Evolutionary conservation across 2,329 filamentous ascomycete genomes (phyloP), one percentile per base, ranked within the genome.

Genomic region (Teratosphaeria pseudoeucalypti): DNA sequence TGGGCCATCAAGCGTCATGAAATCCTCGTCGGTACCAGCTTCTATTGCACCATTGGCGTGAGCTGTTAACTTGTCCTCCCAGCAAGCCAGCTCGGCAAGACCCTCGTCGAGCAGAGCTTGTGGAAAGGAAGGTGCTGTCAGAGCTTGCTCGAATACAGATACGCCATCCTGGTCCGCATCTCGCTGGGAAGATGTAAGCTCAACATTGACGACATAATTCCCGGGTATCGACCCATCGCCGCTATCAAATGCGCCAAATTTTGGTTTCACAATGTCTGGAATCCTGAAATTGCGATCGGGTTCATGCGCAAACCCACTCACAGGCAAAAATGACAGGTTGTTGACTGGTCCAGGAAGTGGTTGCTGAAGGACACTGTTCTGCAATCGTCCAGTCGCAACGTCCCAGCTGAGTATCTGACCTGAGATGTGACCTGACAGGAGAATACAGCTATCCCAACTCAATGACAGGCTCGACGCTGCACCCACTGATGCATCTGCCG

Each of bases 401-500:
- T 90, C 89, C 92, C 92, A 97, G 58, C 82, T 80, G 34, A 90
- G 77, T 49, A 96, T 81, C 68, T 88, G 89, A 56, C 92, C 92
- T 66, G 82, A 88, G 19, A 82, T 78, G 69, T 97, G 92, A 6
- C 92, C 92, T 2, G 91, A 91, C 29, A 96, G 74, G 26, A 96
- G 77, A 7, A 80, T 82, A 52, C 87, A 91, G 29, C 90, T 89
- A 71, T 96, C 92, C 73, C 94, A 92, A 69, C 84, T 92, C 57
- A 95, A 75, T 23, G 82, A 82, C 59, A 96, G 71, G 67, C 87
- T 89, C 27, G 85, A 81, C 3, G 82, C 82, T 12, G 83, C 79
- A 12, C 89, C 89, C 23, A 82, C 80, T 57, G 90, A 85, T 54
- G 62, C 59, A 39, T 71, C 68, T 19, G 68, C 63, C 2, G 67